phyloP scores from a whole-genome alignment of 139 green algal species.

The Spirogloea muscicola region DNA sequence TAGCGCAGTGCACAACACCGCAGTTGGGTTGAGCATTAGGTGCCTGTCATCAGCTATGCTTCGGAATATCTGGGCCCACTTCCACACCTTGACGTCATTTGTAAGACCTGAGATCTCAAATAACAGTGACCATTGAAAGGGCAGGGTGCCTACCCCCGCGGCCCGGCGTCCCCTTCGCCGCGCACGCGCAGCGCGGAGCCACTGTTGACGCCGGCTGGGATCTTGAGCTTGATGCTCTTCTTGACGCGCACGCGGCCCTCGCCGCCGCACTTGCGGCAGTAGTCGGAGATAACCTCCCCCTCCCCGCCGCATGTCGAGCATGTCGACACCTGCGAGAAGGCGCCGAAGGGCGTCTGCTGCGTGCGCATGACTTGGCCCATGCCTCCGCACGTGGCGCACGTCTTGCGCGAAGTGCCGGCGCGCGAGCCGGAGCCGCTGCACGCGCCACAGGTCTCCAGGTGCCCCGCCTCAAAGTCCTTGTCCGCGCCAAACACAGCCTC shows the following conservation, averaged over 20 bases:
- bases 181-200: constrained; percentile 77
- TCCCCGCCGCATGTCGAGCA: constrained; percentile 51
- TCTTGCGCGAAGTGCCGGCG: constrained; percentile 71
- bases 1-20: no score
- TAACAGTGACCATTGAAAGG: no score
- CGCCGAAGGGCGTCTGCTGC: constrained; percentile 85
- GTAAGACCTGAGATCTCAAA: no score
- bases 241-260: constrained; percentile 80
- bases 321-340: constrained; percentile 71
- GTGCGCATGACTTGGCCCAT: constrained; percentile 79
- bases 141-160: constrained; percentile 34
- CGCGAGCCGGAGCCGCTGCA: constrained; percentile 70
- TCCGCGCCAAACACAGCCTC: constrained; percentile 51
- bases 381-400: constrained; percentile 81
- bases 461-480: constrained; percentile 82
- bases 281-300: constrained; percentile 55
- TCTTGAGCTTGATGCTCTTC: constrained; percentile 75
- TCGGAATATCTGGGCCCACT: no score
- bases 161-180: constrained; percentile 66
- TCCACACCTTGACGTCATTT: no score
- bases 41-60: no score
- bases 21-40: no score
- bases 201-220: constrained; percentile 82
- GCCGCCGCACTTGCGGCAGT: constrained; percentile 83
- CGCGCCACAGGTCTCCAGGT: constrained; percentile 66